Base-by-base conservation (phyloP, 805 yeast genomes). In the Tetrapisispora iriomotensis region DNA sequence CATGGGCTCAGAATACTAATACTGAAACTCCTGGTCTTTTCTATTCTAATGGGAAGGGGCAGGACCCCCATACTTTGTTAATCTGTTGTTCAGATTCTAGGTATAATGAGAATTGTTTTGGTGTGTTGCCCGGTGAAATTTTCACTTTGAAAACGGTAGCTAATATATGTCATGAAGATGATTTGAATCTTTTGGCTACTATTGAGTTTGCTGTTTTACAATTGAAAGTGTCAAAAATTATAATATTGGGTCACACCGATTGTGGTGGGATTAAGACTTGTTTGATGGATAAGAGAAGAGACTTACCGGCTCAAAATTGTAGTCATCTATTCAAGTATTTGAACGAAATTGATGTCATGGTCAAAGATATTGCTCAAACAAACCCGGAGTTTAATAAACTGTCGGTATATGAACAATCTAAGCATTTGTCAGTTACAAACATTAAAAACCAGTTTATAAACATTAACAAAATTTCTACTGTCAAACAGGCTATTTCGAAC, bases 81-180 rank as follows among this genome's bases (percentile, higher is more conserved):
- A 81, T 88, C 44, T 95, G 96, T 3, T 88, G 97, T 58, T 79
- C 94, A 3, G 97, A 88, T 59, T 84, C 95, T 2, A 76, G 97
- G 50, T 81, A 84, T 41, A 82, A 87, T 47, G 96, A 88, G 56
- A 68, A 72, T 31, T 77, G 85, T 40, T 68, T 86, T 20, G 68
- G 79, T 36, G 76, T 86, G n/a, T 65, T 77, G 19, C 96, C 96
- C 1, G 97, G 97, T 37, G 96, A 88, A 59, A 74, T 86, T 6
- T 88, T 88, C 65, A 82, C 87, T 3, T 83, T 83, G 56, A 75
- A 95, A 56, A 86, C 86, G 52, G 83, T 88, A 43, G 96, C 94
- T 36, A 88, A 88, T 59, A 67, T 79, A 26, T 70, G 87, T 37
- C 72, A 76, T 39, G 61, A 65, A 37, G 74, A 76, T 40, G 96